Conservation (phyloP, 2,329 filamentous ascomycete species). For the Graphium sp. region DNA sequence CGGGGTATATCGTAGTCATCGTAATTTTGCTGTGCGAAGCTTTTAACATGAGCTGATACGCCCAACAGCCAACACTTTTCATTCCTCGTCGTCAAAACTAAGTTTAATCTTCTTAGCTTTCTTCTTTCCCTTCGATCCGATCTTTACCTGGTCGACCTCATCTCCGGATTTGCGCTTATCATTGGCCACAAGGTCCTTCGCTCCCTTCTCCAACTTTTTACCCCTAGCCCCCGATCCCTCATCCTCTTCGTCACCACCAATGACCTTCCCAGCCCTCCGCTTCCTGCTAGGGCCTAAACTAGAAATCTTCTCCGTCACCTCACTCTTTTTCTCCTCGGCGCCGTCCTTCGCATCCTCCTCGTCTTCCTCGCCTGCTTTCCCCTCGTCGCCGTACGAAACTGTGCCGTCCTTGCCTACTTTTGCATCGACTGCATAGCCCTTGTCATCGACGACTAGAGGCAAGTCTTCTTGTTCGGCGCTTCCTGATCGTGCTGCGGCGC, state of each 20-base stretch:
- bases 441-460: conserved; percentile 59
- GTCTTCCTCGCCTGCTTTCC: conserved; percentile 9
- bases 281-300: conserved; percentile 30
- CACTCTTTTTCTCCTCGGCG: conserved; percentile 8
- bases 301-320: conserved; percentile 17
- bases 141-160: conserved; percentile 10
- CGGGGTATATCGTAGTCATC: too few relatives aligned
- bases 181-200: too few relatives aligned
- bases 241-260: conserved; percentile 19
- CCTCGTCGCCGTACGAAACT: conserved; percentile 8
- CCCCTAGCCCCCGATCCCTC: conserved; percentile 10
- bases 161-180: conserved; percentile 4
- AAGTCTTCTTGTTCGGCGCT: conserved; percentile 62
- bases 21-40: too few relatives aligned
- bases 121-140: conserved; percentile 22
- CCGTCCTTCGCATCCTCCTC: conserved; percentile 11
- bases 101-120: conserved; percentile 49
- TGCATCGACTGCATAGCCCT: conserved; percentile 43
- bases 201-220: conserved; percentile 6
- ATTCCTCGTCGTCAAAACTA: conserved; percentile 50
- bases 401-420: conserved; percentile 24
- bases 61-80: too few relatives aligned
- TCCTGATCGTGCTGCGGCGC: conserved; percentile 32
- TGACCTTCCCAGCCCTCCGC: conserved; percentile 34
- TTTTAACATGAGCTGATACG: too few relatives aligned